Evolutionary conservation across 306 rosid genomes (phyloP).

Genomic region (Lupinus albus): DNA sequence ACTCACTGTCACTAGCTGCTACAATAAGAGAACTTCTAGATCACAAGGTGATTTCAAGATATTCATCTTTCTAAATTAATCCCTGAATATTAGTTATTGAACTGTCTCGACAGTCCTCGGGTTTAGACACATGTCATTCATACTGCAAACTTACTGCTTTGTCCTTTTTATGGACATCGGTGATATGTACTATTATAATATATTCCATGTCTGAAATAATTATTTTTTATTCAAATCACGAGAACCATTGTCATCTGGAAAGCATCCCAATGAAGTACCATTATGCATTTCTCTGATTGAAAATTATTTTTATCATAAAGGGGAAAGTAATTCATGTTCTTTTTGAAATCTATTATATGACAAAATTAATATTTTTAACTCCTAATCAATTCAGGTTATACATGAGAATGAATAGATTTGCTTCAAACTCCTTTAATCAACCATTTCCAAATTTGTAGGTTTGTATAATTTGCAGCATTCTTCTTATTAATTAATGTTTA

Average conservation of each 20-base stretch:
- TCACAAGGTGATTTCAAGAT: slow-evolving; percentile 61
- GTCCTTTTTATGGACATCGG: slow-evolving; percentile 15
- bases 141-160: not conserved
- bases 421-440: slow-evolving; percentile 13
- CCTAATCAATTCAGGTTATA: slow-evolving; percentile 11
- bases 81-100: slow-evolving; percentile 23
- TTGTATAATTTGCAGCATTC: slow-evolving; percentile 35
- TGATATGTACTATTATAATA: not conserved
- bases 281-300: slow-evolving; percentile 20
- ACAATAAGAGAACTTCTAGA: slow-evolving; percentile 64
- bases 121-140: slow-evolving; percentile 33
- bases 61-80: slow-evolving; percentile 29
- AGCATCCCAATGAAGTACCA: slow-evolving; percentile 28
- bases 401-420: slow-evolving; percentile 17
- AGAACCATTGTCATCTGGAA: slow-evolving; percentile 1
- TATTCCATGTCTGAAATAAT: slow-evolving; percentile 34
- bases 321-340: slow-evolving; percentile 23
- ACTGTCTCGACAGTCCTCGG: slow-evolving; percentile 7
- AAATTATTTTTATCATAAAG: slow-evolving; percentile 1
- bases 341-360: slow-evolving; percentile 22
- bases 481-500: slow-evolving; percentile 28
- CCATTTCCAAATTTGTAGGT: slow-evolving; percentile 31
- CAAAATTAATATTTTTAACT: slow-evolving; percentile 10
- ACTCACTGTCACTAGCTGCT: slow-evolving; percentile 53
- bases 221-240: slow-evolving; percentile 2